These are phyloP conservation scores for Peniophora sp. DNA, from an alignment of 1,284 basidiomycete genomes.

Conservation along the genomic window DNA sequence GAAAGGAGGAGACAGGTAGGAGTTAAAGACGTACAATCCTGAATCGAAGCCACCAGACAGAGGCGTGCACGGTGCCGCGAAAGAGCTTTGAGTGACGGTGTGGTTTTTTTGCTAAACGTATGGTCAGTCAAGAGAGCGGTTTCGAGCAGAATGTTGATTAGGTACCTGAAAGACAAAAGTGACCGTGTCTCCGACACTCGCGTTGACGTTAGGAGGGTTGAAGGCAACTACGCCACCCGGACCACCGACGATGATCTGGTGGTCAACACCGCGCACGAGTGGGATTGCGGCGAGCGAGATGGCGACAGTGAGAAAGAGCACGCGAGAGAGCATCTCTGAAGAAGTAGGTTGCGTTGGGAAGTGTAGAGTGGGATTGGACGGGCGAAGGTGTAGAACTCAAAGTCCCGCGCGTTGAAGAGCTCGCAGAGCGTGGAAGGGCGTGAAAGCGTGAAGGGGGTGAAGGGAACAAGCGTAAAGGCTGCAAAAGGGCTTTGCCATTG, in stretches of 20 bases:
- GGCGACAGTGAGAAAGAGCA: conserved; percentile 13
- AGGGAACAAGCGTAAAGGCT: not conserved
- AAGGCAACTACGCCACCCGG: conserved; percentile 31
- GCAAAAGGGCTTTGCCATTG: not conserved
- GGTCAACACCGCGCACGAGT: conserved; percentile 23
- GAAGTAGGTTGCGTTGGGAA: not conserved
- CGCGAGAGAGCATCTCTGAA: conserved; percentile 6
- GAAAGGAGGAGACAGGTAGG: not conserved
- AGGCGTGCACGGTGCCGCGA: conserved; percentile 40
- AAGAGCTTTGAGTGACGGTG: conserved; percentile 52
- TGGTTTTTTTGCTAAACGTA: conserved; percentile 47
- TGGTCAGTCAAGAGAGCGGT: no score
- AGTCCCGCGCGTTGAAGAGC: not conserved
- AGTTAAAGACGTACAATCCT: conserved; percentile 37
- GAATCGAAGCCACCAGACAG: conserved; percentile 43
- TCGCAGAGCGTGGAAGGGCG: not conserved
- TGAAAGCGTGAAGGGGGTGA: not conserved
- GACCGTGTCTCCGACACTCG: conserved; percentile 39
- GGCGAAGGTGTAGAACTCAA: conserved; percentile 2
- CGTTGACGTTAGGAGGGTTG: conserved; percentile 36
- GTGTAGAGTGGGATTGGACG: conserved; percentile 1
- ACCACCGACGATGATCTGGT: conserved; percentile 47
- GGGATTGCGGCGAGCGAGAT: conserved; percentile 18
- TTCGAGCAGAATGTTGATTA: no score
- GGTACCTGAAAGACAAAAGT: conserved; percentile 35